Base-by-base conservation (phyloP, 352 stramenopile genomes). In the Globisporangium nunn region DNA sequence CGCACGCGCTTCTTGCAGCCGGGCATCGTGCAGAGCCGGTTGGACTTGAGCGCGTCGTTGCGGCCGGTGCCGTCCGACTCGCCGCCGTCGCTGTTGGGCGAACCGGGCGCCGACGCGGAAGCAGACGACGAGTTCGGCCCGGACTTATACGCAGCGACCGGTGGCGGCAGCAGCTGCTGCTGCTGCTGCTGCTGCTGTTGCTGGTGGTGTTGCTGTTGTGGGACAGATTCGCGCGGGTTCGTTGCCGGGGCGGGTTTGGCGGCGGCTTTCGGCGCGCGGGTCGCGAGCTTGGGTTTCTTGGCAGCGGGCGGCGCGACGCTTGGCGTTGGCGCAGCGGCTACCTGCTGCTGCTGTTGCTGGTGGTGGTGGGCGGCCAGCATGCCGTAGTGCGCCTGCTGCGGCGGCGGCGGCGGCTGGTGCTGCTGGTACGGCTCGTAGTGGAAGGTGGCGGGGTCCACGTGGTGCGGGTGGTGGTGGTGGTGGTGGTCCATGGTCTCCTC, bases 1-100 rank as follows among this genome's bases (percentile, higher is more conserved):
- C 82, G 81, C 59, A 91, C 80, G 45, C 80, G 79, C 68, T 93
- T 94, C 56, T 88, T 87, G 68, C 85, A 93, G 50, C 78, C 76
- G 0, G 84, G 81, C 68, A 91, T 88, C 35, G 78, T 92, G 64
- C 84, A 94, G 14, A 90, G 70, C 6, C 83, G 81, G 56, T 87
- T 87, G 31, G 78, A 85, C 75, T 91, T 91, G 61, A 91, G 76
- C 48, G 74, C 64, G 37, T 91, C 81, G 17, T 76, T 75, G 41
- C 76, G 78, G 6, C 70, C 52, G 18, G 52, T 31, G 44, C 44
- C 44, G 44, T 49, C 44, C n/a, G 44, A 6, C n/a, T 18, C 44
- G 37, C 60, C 52, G 33, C 61, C 57, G 46, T 72, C 49, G 28
- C 57, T 65, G 37, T 59, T 47, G 3, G 59, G 54, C 1, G 59